These are phyloP conservation scores for Achaetomium macrosporum DNA, from an alignment of 2,329 filamentous ascomycete genomes.

Conservation along the genomic window DNA sequence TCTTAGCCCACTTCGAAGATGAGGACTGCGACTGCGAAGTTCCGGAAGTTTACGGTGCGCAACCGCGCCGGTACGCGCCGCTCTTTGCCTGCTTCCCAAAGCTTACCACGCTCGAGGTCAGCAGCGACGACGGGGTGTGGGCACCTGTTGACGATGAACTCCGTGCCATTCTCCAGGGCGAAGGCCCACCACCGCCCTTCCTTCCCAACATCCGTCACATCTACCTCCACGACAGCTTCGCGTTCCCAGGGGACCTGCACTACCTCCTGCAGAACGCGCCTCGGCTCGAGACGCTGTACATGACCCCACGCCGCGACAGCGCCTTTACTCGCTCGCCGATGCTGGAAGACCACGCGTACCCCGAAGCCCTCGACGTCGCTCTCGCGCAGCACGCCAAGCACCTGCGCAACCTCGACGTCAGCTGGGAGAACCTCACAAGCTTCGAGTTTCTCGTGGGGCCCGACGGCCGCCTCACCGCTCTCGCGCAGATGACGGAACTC, in stretches of 20 bases:
- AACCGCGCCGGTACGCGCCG: constrained; percentile 18
- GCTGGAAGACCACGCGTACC: constrained; percentile 12
- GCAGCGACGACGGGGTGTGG: constrained; percentile 25
- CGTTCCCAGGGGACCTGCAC: constrained; percentile 22
- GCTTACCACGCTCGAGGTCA: constrained; percentile 25
- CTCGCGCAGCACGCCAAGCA: constrained; percentile 18
- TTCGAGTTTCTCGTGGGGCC: constrained; percentile 20
- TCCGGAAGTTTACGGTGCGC: constrained; percentile 21
- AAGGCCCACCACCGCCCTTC: constrained; percentile 5
- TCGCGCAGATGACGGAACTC: constrained; percentile 18
- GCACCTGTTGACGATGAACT: constrained; percentile 5
- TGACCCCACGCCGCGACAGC: constrained; percentile 20
- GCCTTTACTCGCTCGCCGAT: not conserved
- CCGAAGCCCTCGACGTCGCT: constrained; percentile 22
- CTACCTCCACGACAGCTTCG: constrained; percentile 25
- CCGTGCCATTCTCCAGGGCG: not conserved
- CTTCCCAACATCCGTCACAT: constrained; percentile 21
- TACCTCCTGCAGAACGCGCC: constrained; percentile 23
- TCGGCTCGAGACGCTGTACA: constrained; percentile 25
- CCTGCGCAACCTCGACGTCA: constrained; percentile 25
- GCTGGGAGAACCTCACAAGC: constrained; percentile 23
- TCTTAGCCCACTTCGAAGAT: constrained; percentile 20
- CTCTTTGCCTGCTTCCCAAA: constrained; percentile 21
- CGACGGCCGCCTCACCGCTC: constrained; percentile 22
- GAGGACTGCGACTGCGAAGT: constrained; percentile 20